These are phyloP conservation scores for Apocynum venetum DNA, from an alignment of 257 asterid species.

Conservation along the genomic window DNA sequence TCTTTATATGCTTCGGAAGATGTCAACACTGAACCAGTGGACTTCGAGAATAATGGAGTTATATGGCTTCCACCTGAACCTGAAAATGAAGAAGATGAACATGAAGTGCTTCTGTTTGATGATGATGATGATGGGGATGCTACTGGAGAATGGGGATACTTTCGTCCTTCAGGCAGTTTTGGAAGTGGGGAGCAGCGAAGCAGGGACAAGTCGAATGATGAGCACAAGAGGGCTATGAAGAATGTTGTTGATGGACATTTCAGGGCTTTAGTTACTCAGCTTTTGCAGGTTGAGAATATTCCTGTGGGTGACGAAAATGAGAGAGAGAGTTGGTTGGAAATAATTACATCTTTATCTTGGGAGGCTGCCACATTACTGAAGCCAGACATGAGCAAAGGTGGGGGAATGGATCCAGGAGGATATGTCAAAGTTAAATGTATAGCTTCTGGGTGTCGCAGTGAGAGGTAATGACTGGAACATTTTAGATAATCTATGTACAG, in stretches of 20 bases:
- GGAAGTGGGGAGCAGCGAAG: conserved; percentile 75
- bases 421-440: conserved; percentile 91
- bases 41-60: conserved; percentile 84
- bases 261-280: conserved; percentile 91
- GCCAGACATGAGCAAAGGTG: conserved; percentile 91
- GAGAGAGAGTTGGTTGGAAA: conserved; percentile 87
- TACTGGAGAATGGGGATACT: conserved; percentile 83
- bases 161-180: conserved; percentile 61
- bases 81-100: conserved; percentile 93
- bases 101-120: conserved; percentile 54
- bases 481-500: background rate
- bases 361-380: conserved; percentile 88
- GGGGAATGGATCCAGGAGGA: conserved; percentile 96
- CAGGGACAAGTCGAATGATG: conserved; percentile 87
- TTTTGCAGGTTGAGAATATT: conserved; percentile 89
- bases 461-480: conserved; percentile 50
- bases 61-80: conserved; percentile 99
- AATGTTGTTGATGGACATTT: conserved; percentile 89
- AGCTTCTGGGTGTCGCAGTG: conserved; percentile 82
- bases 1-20: conserved; percentile 64
- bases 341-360: conserved; percentile 85
- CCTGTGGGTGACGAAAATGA: conserved; percentile 63
- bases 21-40: conserved; percentile 65
- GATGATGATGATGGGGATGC: conserved; percentile 79
- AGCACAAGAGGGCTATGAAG: conserved; percentile 71